Evolutionary conservation across 306 rosid species (phyloP).

Genomic region (Lathyrus sativus): DNA sequence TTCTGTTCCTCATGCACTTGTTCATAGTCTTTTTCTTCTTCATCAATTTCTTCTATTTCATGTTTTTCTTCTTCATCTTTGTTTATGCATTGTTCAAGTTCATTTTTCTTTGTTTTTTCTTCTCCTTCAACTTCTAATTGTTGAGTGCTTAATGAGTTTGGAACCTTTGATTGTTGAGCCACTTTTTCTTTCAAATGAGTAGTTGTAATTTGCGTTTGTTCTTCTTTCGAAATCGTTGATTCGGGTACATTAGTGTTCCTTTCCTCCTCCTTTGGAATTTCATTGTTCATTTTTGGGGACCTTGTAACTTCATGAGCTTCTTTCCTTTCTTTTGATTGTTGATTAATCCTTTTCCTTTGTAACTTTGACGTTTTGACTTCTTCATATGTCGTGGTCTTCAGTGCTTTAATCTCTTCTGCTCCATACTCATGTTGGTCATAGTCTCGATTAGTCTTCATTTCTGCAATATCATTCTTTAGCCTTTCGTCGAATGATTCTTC

Average conservation of each 20-base stretch:
- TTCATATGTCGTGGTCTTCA: background rate
- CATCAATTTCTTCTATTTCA: background rate
- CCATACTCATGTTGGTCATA: too few relatives aligned
- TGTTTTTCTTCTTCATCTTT: conserved; percentile 22
- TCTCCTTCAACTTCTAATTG: conserved; percentile 17
- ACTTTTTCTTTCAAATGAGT: background rate
- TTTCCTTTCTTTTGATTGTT: conserved; percentile 9
- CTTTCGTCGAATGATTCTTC: too few relatives aligned
- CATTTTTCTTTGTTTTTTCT: background rate
- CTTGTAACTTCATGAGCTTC: too few relatives aligned
- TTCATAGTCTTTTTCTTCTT: background rate
- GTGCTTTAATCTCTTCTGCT: conserved; percentile 9
- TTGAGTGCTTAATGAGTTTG: conserved; percentile 18
- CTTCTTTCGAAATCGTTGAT: too few relatives aligned
- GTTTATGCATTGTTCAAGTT: conserved; percentile 16
- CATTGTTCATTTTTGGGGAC: too few relatives aligned
- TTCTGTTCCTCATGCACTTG: conserved; percentile 23
- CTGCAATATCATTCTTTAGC: background rate
- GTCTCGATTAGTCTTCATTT: too few relatives aligned
- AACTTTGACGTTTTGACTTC: conserved; percentile 11
- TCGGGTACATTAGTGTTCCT: too few relatives aligned
- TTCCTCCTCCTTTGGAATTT: too few relatives aligned
- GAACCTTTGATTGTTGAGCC: conserved; percentile 1
- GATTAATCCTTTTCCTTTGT: background rate
- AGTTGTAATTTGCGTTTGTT: too few relatives aligned